Evolutionary conservation across 441 rosid genomes (phyloP), one percentile per base, ranked within the genome.

Genomic region (Capsella rubella): DNA sequence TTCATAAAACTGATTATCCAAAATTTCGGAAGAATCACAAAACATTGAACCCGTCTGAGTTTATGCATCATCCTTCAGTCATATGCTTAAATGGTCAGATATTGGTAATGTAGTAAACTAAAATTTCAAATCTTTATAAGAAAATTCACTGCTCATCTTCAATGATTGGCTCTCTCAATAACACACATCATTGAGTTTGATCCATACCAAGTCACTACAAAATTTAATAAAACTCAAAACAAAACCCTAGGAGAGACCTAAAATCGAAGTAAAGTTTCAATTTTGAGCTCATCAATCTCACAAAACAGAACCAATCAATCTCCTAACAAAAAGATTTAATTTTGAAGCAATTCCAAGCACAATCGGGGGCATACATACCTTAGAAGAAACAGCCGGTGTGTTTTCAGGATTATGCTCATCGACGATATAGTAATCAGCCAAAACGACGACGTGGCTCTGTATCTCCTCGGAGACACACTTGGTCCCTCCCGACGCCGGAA

Each of bases 401-500:
- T 78, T 74, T 31, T 85, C 81, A 12, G 86, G 89, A 28, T 84
- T 77, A 0, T 79, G 84, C 51, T 88, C 94, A 67, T 88, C 82
- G 51, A 90, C 86, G 75, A 81, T 81, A 64, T 88, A 91, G 80
- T 91, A 89, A 32, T 90, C 90, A 76, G 91, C 80, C 74, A 93
- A 90, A 46, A 93, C 91, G 51, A 89, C 90, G 28, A 89, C 90
- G 92, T 85, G 83, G 82, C 64, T 83, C 37, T 87, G 94, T 79
- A 93, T 88, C 84, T 93, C 97, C 89, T 93, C 98, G 21, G 96
- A 91, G 13, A 81, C 65, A 34, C 80, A 78, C 74, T 78, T 78
- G 6, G 78, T 73, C 15, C 78, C 80, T 53, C 80, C 83, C 62
- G 78, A 3, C 68, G 78, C 12, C 71, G 81, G 81, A 53, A 80